phyloP scores from a whole-genome alignment of 306 rosid genomes.

The Corylus americana region DNA sequence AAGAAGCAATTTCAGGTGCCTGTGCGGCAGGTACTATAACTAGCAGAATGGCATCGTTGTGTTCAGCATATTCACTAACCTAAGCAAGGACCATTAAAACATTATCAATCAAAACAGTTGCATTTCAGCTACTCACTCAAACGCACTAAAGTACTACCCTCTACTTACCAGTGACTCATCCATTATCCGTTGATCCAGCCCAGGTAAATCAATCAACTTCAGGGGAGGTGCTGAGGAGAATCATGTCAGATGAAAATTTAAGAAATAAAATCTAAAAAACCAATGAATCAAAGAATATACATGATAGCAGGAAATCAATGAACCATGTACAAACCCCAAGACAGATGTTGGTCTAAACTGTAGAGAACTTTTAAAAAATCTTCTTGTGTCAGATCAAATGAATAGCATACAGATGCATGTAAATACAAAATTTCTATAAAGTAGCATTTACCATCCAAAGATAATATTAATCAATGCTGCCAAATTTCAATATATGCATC shows the following conservation, averaged over 20 bases:
- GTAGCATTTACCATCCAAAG: background rate
- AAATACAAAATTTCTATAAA: background rate
- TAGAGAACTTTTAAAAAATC: slow-evolving; percentile 7
- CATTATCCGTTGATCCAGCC: slow-evolving; percentile 86
- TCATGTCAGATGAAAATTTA: slow-evolving; percentile 25
- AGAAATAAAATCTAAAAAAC: slow-evolving; percentile 6
- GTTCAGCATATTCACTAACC: slow-evolving; percentile 93
- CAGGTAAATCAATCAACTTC: slow-evolving; percentile 94
- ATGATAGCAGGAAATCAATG: slow-evolving; percentile 17
- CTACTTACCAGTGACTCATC: slow-evolving; percentile 84
- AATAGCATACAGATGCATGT: background rate
- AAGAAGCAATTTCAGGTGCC: slow-evolving; percentile 87
- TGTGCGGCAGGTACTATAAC: slow-evolving; percentile 89
- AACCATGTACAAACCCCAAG: background rate
- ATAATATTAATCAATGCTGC: background rate
- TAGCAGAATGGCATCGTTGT: slow-evolving; percentile 86
- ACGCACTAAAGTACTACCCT: slow-evolving; percentile 15
- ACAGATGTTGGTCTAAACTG: slow-evolving; percentile 5
- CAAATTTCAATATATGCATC: background rate
- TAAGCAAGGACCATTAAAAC: slow-evolving; percentile 42
- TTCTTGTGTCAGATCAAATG: background rate
- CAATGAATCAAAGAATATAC: background rate
- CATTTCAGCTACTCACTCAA: background rate
- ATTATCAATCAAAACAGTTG: background rate
- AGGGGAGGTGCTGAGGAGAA: slow-evolving; percentile 86